Base-by-base conservation (phyloP, 768 basidiomycete species). In the Leccinellum albellum region DNA sequence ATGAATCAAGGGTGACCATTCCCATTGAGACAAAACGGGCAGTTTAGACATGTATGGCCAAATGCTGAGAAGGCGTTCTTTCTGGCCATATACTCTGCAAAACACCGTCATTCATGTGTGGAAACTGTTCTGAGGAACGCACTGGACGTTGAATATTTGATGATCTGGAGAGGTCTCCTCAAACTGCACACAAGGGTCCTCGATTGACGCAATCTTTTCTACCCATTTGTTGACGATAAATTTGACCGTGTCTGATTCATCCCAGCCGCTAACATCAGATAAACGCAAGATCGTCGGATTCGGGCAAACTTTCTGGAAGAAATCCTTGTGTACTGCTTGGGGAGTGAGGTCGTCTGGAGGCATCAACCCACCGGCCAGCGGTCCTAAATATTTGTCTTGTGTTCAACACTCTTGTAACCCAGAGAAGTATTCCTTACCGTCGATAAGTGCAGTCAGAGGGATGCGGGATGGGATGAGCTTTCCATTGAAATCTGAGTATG, bases 151-250 rank as follows among this genome's bases (percentile, higher is more conserved):
- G 32, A 66, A 66, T 61, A 64, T 59, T 24, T 60, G 62, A 10
- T 62, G 45, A 47, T 66, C 65, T 3, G 46, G 17, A 3, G 53
- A 56, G 5, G 54, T 62, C 21, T 64, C 67, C 48, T 63, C 60
- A 29, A 78, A 66, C 53, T 79, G 70, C 3, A 78, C 56, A 56
- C 79, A 80, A 14, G 66, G 64, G 6, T 78, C 75, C 3, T 71
- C 64, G 42, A 75, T 71, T 2, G 56, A 60, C 28, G 15, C 51
- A 15, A 80, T 60, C 55, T 69, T 67, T 24, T 74, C 60, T 3
- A 66, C 58, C 77, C 76, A 79, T 28, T 67, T 66, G 3, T 74
- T 64, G n/a, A 76, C 14, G 23, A 78, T 55, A 8, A 60, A 60
- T 20, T 60, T 54, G 9, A 73, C 73, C 3, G 73, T 66, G 10